Percentiles rank a stretch among this genome's conserved stretches.
These are phyloP conservation scores for Strombidium stylifer DNA, from an alignment of 73 alveolate species.

Conservation along the genomic window DNA sequence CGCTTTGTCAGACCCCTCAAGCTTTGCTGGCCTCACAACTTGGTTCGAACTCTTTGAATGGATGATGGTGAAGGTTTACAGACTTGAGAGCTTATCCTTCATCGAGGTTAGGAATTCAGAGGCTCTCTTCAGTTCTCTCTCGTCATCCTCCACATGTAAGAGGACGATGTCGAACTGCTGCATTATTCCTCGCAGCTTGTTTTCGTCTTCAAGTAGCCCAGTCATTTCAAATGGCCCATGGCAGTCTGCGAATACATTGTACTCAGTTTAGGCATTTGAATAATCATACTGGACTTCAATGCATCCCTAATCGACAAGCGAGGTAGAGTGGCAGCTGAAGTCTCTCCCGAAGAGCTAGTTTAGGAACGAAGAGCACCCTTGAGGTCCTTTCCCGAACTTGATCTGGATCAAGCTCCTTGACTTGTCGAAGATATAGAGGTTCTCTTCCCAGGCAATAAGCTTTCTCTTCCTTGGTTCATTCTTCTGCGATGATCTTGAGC, in stretches of 20 bases:
- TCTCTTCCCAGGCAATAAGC: too few species aligned
- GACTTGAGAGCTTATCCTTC: neutral
- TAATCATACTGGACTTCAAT: constrained; percentile 22
- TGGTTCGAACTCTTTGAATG: too few species aligned
- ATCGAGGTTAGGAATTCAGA: neutral
- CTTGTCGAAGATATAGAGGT: constrained; percentile 16
- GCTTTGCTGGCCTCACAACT: too few species aligned
- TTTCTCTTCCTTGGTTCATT: too few species aligned
- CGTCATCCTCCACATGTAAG: neutral
- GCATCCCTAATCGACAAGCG: neutral
- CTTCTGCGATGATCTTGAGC: too few species aligned
- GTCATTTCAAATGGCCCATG: constrained; percentile 21
- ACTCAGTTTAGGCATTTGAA: constrained; percentile 5
- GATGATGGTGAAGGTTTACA: neutral
- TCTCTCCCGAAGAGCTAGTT: constrained; percentile 1
- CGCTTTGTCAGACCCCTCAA: neutral
- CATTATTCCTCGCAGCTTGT: neutral
- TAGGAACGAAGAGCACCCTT: constrained; percentile 7
- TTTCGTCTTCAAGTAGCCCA: neutral
- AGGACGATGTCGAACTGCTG: neutral
- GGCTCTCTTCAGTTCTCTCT: neutral
- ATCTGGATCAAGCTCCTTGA: neutral
- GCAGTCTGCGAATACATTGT: constrained; percentile 15
- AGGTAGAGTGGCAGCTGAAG: neutral
- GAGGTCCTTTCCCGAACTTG: constrained; percentile 17